Percentiles rank a stretch among this genome's conserved stretches.
Evolutionary conservation across 148 eudicot species (phyloP).

Genomic region (Euryodendron excelsum): DNA sequence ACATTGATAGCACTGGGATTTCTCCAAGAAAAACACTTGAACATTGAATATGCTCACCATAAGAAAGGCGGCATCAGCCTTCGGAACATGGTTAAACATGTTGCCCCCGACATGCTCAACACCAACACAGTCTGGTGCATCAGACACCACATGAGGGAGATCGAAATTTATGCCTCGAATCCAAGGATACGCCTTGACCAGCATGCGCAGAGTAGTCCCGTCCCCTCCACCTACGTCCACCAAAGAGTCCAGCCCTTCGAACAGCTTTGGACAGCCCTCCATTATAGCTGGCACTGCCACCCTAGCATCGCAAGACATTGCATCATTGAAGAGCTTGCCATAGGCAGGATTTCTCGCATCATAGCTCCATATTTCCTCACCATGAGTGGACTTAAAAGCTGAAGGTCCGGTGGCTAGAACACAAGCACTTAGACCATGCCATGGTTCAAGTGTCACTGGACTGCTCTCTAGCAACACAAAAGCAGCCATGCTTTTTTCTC

Average conservation of each 20-base stretch:
- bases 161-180: constrained; percentile 66
- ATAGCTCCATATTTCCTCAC: constrained; percentile 48
- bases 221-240: constrained; percentile 84
- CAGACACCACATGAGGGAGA: constrained; percentile 53
- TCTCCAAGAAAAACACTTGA: too few species aligned
- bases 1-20: too few species aligned
- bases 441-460: constrained; percentile 50
- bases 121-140: constrained; percentile 19
- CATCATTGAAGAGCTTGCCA: constrained; percentile 55
- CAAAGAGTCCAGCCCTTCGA: constrained; percentile 38
- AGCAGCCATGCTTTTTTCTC: constrained; percentile 39
- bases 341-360: constrained; percentile 33
- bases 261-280: constrained; percentile 36
- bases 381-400: constrained; percentile 45
- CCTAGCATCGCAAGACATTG: constrained; percentile 60
- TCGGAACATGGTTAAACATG: constrained; percentile 53
- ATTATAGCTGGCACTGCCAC: constrained; percentile 31
- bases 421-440: constrained; percentile 42
- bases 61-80: constrained; percentile 48
- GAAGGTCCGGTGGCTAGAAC: constrained; percentile 16
- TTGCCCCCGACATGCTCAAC: constrained; percentile 53
- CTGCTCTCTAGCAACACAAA: constrained; percentile 41
- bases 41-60: constrained; percentile 23
- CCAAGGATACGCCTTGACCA: constrained; percentile 49
- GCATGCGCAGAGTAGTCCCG: constrained; percentile 42